Evolutionary conservation across 2,329 filamentous ascomycete genomes (phyloP).

Genomic region (Neonectria magnoliae): DNA sequence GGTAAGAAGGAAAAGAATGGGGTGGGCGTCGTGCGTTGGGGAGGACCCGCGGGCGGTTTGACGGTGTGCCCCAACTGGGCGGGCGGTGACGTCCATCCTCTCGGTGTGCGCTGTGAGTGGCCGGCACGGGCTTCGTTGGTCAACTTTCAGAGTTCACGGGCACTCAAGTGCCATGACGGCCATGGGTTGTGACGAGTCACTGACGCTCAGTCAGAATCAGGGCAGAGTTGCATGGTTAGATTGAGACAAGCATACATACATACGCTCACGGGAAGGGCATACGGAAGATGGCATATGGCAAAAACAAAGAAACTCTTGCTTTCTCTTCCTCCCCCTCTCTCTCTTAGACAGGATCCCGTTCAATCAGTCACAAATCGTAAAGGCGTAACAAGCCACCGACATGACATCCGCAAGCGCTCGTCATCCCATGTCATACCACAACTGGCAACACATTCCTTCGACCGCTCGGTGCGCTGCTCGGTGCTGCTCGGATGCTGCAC

Average conservation of each 20-base stretch:
- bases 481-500: constrained; percentile 31
- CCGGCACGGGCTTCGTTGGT: neutral
- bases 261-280: neutral
- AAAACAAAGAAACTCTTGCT: neutral
- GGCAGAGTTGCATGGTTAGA: constrained; percentile 3
- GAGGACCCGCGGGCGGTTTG: constrained; percentile 2
- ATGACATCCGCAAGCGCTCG: constrained; percentile 28
- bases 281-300: neutral
- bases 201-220: constrained; percentile 14
- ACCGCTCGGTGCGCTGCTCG: neutral
- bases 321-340: neutral
- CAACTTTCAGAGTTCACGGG: neutral
- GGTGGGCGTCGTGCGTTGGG: constrained; percentile 1
- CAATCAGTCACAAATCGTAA: neutral
- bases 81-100: constrained; percentile 10
- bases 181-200: constrained; percentile 24
- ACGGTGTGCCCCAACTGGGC: constrained; percentile 5
- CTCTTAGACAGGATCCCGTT: neutral
- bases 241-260: neutral
- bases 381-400: constrained; percentile 20
- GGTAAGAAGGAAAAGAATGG: neutral
- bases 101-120: constrained; percentile 26
- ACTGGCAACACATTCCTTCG: constrained; percentile 8
- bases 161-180: neutral
- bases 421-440: constrained; percentile 44